Evolutionary conservation across 164 flowering plant species (phyloP).

Genomic region (Vitis labrusca): DNA sequence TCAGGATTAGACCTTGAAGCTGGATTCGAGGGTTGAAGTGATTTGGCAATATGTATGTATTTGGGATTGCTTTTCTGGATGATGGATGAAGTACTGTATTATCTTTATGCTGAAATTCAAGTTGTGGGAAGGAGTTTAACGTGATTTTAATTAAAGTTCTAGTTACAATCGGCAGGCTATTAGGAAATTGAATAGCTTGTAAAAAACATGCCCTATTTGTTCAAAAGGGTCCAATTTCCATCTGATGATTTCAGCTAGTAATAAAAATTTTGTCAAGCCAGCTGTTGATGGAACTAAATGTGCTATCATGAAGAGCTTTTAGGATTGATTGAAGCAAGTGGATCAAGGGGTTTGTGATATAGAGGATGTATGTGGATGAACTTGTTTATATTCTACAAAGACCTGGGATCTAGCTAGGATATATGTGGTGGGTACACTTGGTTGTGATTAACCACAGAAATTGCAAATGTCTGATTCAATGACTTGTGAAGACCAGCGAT

Average conservation of each 20-base stretch:
- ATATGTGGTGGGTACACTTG: background rate
- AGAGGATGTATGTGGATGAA: background rate
- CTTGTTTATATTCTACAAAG: background rate
- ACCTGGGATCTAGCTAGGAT: background rate
- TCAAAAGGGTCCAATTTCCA: constrained; percentile 4
- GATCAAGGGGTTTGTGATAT: background rate
- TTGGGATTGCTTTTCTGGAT: background rate
- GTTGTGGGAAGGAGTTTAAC: constrained; percentile 1
- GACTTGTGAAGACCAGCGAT: background rate
- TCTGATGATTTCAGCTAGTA: constrained; percentile 5
- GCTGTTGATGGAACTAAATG: background rate
- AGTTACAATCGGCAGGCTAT: constrained; percentile 1
- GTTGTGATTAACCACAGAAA: background rate
- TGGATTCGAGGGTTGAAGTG: background rate
- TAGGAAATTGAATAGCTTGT: background rate
- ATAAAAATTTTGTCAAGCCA: background rate
- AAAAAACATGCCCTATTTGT: background rate
- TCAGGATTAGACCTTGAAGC: background rate
- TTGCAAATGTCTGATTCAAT: background rate
- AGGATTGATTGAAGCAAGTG: constrained; percentile 4
- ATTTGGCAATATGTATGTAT: background rate
- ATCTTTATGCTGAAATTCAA: background rate
- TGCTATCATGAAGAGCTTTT: background rate
- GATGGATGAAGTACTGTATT: background rate
- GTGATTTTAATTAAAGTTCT: background rate